Evolutionary conservation across 2,329 filamentous ascomycete species (phyloP).

Genomic region (Beauveria medogensis): DNA sequence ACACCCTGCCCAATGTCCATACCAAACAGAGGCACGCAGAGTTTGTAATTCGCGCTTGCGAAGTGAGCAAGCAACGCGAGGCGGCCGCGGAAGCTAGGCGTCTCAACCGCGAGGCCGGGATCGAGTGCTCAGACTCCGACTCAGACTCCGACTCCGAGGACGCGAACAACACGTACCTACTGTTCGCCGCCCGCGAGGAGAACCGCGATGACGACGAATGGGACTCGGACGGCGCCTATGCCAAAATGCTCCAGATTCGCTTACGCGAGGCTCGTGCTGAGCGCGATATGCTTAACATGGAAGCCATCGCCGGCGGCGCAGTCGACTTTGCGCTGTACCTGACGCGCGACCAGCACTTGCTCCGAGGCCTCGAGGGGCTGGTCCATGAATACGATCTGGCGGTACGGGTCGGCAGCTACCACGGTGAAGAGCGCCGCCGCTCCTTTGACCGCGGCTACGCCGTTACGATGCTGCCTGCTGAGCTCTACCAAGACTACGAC

Average conservation of each 20-base stretch:
- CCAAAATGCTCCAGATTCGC: not conserved
- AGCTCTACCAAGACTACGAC: not conserved
- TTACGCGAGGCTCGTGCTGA: too few species aligned
- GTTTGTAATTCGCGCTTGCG: not conserved
- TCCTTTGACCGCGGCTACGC: not conserved
- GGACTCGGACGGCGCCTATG: not conserved
- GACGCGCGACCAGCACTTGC: not conserved
- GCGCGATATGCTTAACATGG: too few species aligned
- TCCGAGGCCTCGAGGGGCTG: too few species aligned
- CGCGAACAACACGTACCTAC: not conserved
- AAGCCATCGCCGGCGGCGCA: not conserved
- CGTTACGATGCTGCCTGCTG: not conserved
- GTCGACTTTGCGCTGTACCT: slow-evolving; percentile 9
- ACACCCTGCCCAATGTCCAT: not conserved
- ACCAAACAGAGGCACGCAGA: not conserved
- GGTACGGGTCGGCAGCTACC: not conserved
- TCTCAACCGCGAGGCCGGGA: not conserved
- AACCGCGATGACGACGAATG: not conserved
- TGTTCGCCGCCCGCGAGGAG: too few species aligned
- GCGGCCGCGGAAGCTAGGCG: not conserved
- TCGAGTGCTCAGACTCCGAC: not conserved
- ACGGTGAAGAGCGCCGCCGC: not conserved
- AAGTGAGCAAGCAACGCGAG: not conserved
- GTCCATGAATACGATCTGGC: too few species aligned
- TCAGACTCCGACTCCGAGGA: not conserved